These are phyloP conservation scores for Xylariaceae sp. DNA, from an alignment of 2,329 filamentous ascomycete species.

Conservation along the genomic window DNA sequence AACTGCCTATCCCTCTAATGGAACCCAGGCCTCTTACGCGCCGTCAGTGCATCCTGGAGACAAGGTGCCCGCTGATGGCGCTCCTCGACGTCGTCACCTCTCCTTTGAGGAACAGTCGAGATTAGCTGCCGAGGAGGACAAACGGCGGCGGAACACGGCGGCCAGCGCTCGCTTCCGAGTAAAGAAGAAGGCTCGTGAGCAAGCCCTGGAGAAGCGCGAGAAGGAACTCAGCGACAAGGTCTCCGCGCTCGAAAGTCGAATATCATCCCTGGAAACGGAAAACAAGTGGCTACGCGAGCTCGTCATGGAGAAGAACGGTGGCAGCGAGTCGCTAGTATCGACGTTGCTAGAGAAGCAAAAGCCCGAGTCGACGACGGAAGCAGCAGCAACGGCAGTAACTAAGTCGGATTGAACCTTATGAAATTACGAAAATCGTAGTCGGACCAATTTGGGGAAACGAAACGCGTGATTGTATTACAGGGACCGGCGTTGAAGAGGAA, in stretches of 20 bases:
- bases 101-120: conserved; percentile 67
- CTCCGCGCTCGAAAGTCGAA: conserved; percentile 62
- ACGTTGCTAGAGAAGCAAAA: conserved; percentile 48
- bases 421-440: neutral
- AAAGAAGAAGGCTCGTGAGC: conserved; percentile 94
- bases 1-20: conserved; percentile 38
- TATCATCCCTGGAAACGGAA: conserved; percentile 58
- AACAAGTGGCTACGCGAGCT: conserved; percentile 48
- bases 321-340: conserved; percentile 46
- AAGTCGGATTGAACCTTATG: conserved; percentile 16
- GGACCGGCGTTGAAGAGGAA: conserved; percentile 14
- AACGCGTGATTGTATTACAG: conserved; percentile 18
- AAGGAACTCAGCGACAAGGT: conserved; percentile 83
- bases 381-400: conserved; percentile 13
- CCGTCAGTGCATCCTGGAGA: conserved; percentile 28
- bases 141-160: conserved; percentile 81
- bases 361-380: conserved; percentile 26
- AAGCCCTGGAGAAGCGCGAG: conserved; percentile 72
- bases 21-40: conserved; percentile 35
- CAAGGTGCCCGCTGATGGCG: conserved; percentile 45
- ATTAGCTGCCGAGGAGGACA: conserved; percentile 78
- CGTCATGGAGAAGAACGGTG: conserved; percentile 77
- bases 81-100: conserved; percentile 40
- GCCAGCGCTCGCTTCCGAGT: conserved; percentile 84
- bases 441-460: conserved; percentile 3